Evolutionary conservation across 129 eudicot species (phyloP).

Genomic region (Lactuca saligna): DNA sequence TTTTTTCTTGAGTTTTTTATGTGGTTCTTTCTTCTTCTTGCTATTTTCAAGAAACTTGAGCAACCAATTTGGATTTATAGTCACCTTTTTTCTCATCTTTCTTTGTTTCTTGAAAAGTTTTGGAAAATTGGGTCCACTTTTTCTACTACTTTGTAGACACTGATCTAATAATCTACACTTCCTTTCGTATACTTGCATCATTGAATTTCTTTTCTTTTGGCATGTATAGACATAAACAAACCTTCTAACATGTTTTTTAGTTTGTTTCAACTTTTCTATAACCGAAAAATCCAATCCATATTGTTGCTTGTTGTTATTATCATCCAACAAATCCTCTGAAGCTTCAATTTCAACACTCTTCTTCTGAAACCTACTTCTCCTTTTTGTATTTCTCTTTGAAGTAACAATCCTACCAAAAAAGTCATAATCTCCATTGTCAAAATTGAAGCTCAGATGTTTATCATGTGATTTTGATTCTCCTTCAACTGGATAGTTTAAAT

Average conservation of each 20-base stretch:
- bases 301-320: background rate
- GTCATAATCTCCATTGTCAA: slow-evolving; percentile 1
- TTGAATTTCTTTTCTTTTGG: slow-evolving; percentile 17
- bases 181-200: slow-evolving; percentile 33
- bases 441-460: background rate
- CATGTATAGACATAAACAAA: slow-evolving; percentile 26
- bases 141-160: slow-evolving; percentile 38
- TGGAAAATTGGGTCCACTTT: slow-evolving; percentile 39
- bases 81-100: slow-evolving; percentile 24
- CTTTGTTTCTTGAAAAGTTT: slow-evolving; percentile 37
- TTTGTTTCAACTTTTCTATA: slow-evolving; percentile 2
- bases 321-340: slow-evolving; percentile 15
- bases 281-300: background rate
- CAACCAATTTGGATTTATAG: background rate
- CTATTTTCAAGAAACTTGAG: slow-evolving; percentile 9
- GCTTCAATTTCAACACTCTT: background rate
- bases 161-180: slow-evolving; percentile 16
- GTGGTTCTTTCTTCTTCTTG: slow-evolving; percentile 8
- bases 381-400: slow-evolving; percentile 34
- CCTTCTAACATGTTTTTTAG: slow-evolving; percentile 5
- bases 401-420: slow-evolving; percentile 19
- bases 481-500: slow-evolving; percentile 24
- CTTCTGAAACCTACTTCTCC: slow-evolving; percentile 24
- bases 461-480: slow-evolving; percentile 10
- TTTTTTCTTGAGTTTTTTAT: background rate